Conservation (phyloP, 2,329 filamentous ascomycete genomes). For the Aspergillus eucalypticola region DNA sequence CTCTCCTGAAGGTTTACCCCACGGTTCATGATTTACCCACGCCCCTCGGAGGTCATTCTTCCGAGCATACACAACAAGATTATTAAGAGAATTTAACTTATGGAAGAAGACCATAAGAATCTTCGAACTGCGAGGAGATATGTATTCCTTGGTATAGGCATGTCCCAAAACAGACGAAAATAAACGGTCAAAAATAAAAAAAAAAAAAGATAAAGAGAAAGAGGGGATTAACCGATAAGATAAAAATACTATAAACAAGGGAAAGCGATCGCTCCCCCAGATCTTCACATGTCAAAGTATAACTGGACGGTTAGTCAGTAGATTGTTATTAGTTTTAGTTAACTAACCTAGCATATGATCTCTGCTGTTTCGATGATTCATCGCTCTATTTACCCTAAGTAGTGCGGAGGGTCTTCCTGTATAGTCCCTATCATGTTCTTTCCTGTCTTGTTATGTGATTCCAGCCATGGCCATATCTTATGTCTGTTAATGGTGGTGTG, state of each 20-base stretch:
- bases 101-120: neutral
- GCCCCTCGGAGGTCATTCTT: slow-evolving; percentile 9
- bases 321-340: too few relatives aligned
- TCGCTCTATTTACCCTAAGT: neutral
- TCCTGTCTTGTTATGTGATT: too few relatives aligned
- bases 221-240: neutral
- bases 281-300: slow-evolving; percentile 13
- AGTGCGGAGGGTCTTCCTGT: too few relatives aligned
- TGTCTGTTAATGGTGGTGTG: neutral
- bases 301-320: neutral
- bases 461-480: neutral
- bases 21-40: slow-evolving; percentile 23
- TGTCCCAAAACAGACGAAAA: neutral
- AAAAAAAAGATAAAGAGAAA: neutral
- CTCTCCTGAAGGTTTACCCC: slow-evolving; percentile 1
- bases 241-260: neutral
- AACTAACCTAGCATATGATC: slow-evolving; percentile 8
- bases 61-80: neutral
- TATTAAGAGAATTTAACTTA: neutral
- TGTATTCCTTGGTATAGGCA: neutral
- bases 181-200: neutral
- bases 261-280: neutral
- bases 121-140: neutral
- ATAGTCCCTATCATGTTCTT: too few relatives aligned
- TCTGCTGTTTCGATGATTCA: neutral